Percentiles rank a stretch among this genome's conserved stretches.
phyloP scores from a whole-genome alignment of 2,329 filamentous ascomycete species.

The Lachnellula suecica region DNA sequence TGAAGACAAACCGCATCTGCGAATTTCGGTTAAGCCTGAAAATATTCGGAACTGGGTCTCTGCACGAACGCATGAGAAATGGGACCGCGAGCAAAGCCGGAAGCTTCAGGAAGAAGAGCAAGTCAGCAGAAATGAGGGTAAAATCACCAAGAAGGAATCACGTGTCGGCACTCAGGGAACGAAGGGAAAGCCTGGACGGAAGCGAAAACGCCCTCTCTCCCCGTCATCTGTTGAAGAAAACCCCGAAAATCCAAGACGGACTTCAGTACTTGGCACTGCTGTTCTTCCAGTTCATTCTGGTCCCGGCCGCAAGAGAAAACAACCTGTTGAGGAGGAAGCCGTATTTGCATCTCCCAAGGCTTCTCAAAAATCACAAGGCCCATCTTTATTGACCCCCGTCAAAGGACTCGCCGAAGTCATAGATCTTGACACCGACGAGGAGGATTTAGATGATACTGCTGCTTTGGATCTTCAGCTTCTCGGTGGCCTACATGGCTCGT shows the following conservation, averaged over 20 bases:
- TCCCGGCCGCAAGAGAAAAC: conserved; percentile 2
- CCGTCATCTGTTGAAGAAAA: background rate
- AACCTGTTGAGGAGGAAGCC: conserved; percentile 1
- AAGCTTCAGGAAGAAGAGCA: conserved; percentile 8
- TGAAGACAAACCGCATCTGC: conserved; percentile 38
- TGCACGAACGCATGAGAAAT: conserved; percentile 54
- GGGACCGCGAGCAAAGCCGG: conserved; percentile 42
- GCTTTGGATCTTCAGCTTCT: conserved; percentile 18
- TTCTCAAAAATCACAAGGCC: conserved; percentile 15
- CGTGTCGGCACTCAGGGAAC: background rate
- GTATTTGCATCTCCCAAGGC: conserved; percentile 5
- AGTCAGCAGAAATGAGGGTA: background rate
- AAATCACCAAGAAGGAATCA: conserved; percentile 11
- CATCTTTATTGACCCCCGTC: conserved; percentile 22
- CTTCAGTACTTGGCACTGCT: background rate
- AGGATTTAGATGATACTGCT: conserved; percentile 11
- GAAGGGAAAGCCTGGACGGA: conserved; percentile 6
- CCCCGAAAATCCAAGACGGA: background rate
- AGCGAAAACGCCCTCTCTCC: conserved; percentile 2
- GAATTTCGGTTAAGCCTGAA: conserved; percentile 51
- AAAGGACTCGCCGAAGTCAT: conserved; percentile 9
- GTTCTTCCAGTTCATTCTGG: conserved; percentile 1
- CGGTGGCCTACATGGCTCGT: background rate
- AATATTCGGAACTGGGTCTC: conserved; percentile 58
- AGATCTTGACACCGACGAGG: conserved; percentile 16